Evolutionary conservation across 164 flowering plant genomes (phyloP).

Genomic region (Kalanchoe fedtschenkoi): DNA sequence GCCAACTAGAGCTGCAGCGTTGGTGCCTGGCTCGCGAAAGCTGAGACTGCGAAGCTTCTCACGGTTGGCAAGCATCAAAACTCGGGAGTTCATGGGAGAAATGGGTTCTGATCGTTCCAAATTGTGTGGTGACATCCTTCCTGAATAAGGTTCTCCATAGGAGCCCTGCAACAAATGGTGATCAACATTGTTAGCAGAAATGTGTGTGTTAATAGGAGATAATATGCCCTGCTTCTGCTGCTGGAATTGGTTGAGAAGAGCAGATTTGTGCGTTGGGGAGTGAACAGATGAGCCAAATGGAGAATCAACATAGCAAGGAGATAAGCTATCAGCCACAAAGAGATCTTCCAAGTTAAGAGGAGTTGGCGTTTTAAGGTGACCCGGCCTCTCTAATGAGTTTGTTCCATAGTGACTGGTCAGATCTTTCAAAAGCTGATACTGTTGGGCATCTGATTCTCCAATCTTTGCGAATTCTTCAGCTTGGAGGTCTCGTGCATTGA

Average conservation of each 20-base stretch:
- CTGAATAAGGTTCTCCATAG: slow-evolving; percentile 41
- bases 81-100: slow-evolving; percentile 64
- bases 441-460: slow-evolving; percentile 52
- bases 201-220: slow-evolving; percentile 68
- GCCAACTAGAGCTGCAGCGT: slow-evolving; percentile 31
- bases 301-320: slow-evolving; percentile 65
- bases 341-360: slow-evolving; percentile 84
- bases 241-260: slow-evolving; percentile 65
- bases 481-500: slow-evolving; percentile 72
- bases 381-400: slow-evolving; percentile 39
- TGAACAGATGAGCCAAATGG: slow-evolving; percentile 38
- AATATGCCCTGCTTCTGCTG: slow-evolving; percentile 78
- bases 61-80: slow-evolving; percentile 50
- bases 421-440: slow-evolving; percentile 56
- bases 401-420: slow-evolving; percentile 38
- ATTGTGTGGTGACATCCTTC: slow-evolving; percentile 76
- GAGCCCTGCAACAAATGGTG: slow-evolving; percentile 63
- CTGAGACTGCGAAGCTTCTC: slow-evolving; percentile 75
- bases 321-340: slow-evolving; percentile 53
- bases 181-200: slow-evolving; percentile 59
- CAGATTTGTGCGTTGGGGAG: slow-evolving; percentile 77
- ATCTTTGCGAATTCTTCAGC: slow-evolving; percentile 39
- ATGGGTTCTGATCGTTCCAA: slow-evolving; percentile 42
- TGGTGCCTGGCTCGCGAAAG: slow-evolving; percentile 64
- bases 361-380: slow-evolving; percentile 42